Conservation (phyloP, 805 yeast genomes). For the Monosporozyma aquatica region DNA sequence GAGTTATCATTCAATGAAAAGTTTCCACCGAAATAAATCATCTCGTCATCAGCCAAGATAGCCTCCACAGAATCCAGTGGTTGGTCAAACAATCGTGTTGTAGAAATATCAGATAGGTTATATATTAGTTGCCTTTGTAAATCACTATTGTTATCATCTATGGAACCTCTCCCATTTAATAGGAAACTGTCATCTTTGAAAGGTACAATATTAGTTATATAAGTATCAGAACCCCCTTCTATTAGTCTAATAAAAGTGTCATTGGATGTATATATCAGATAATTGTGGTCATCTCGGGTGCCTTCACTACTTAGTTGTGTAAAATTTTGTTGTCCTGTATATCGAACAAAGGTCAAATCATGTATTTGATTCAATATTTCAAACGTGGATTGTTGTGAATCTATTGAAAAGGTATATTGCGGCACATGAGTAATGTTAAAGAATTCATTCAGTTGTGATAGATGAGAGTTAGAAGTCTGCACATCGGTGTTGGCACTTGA, state of each 20-base stretch:
- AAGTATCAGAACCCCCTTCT: slow-evolving; percentile 10
- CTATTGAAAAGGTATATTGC: neutral
- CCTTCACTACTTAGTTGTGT: slow-evolving; percentile 10
- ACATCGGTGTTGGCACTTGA: neutral
- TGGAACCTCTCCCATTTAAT: slow-evolving; percentile 27
- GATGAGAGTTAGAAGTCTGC: neutral
- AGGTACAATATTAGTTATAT: slow-evolving; percentile 22
- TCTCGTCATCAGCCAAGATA: slow-evolving; percentile 40
- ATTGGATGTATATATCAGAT: slow-evolving; percentile 22
- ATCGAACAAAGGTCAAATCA: slow-evolving; percentile 18
- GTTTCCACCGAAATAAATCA: slow-evolving; percentile 75
- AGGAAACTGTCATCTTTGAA: slow-evolving; percentile 29
- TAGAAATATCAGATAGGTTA: slow-evolving; percentile 25
- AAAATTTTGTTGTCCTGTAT: slow-evolving; percentile 29
- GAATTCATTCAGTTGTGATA: neutral
- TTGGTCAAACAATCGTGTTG: slow-evolving; percentile 21
- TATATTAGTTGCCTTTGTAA: slow-evolving; percentile 28
- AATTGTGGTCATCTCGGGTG: slow-evolving; percentile 4
- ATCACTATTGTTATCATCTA: slow-evolving; percentile 14
- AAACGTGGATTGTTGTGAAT: slow-evolving; percentile 6
- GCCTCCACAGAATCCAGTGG: slow-evolving; percentile 31
- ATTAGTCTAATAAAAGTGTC: slow-evolving; percentile 18
- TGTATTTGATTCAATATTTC: slow-evolving; percentile 20
- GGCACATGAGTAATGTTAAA: neutral
- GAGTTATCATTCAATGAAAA: slow-evolving; percentile 40